A percentile compares a stretch with the other conserved stretches of the same genome.
phyloP scores from a whole-genome alignment of 345 rosid genomes.

The Reutealis trisperma region DNA sequence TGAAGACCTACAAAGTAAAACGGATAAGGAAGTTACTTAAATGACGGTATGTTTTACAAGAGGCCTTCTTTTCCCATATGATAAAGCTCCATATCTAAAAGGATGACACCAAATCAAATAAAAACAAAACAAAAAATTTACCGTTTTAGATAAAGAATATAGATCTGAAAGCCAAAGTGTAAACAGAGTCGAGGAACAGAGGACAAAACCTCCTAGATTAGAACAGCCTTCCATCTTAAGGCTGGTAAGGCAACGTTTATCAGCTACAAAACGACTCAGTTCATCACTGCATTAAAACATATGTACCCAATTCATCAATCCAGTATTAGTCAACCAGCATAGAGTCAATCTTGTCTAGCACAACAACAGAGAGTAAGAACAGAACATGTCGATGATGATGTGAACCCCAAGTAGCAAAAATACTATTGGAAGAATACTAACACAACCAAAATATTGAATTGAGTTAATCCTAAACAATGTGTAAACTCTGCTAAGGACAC shows the following conservation, averaged over 20 bases:
- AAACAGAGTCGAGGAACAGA: constrained; percentile 79
- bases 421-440: background rate
- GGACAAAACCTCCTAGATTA: constrained; percentile 75
- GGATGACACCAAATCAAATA: background rate
- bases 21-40: constrained; percentile 4
- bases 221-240: constrained; percentile 97
- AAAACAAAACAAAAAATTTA: constrained; percentile 24
- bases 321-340: background rate
- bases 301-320: constrained; percentile 7
- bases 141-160: constrained; percentile 76
- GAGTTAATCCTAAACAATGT: background rate
- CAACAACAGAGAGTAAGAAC: background rate
- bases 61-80: background rate
- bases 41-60: background rate
- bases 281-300: constrained; percentile 62
- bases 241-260: constrained; percentile 69
- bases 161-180: constrained; percentile 91
- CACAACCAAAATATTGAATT: background rate
- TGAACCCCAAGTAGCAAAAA: background rate
- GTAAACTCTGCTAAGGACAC: background rate
- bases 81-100: background rate
- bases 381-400: background rate
- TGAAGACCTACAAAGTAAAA: constrained; percentile 50
- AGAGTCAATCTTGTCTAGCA: background rate
- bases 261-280: constrained; percentile 92